Evolutionary conservation across 2,329 filamentous ascomycete species (phyloP).

Genomic region (Calonectria hongkongensis): DNA sequence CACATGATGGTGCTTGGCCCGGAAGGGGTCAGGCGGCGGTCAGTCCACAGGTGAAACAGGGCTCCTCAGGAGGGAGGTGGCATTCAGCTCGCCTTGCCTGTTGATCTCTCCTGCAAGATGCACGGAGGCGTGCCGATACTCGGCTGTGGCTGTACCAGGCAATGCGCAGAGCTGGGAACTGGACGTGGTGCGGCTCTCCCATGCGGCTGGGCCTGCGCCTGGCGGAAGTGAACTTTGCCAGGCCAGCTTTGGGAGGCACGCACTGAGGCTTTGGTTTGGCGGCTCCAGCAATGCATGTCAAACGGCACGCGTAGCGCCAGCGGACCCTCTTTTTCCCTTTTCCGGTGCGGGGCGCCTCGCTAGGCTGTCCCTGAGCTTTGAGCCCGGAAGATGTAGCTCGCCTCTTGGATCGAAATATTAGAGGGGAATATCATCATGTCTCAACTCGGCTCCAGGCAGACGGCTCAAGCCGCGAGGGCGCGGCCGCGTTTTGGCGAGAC

Average conservation of each 20-base stretch:
- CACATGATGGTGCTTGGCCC: neutral
- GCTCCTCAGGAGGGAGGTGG: constrained; percentile 21
- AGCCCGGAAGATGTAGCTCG: constrained; percentile 48
- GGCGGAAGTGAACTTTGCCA: constrained; percentile 13
- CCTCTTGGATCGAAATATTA: constrained; percentile 31
- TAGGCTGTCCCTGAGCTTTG: constrained; percentile 49
- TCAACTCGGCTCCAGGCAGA: constrained; percentile 12
- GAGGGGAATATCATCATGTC: constrained; percentile 17
- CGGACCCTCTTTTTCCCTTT: constrained; percentile 28
- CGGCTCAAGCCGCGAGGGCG: neutral
- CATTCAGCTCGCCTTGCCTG: constrained; percentile 17
- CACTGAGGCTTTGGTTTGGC: constrained; percentile 35
- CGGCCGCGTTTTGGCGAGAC: neutral
- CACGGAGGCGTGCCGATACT: constrained; percentile 25
- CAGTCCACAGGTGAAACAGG: constrained; percentile 30
- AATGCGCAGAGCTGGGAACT: constrained; percentile 4
- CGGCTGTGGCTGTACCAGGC: constrained; percentile 30
- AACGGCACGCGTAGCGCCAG: constrained; percentile 38
- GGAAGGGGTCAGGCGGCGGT: constrained; percentile 23
- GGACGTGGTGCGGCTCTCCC: constrained; percentile 28
- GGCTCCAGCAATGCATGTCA: constrained; percentile 44
- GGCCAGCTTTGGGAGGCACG: constrained; percentile 26
- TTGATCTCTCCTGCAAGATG: constrained; percentile 29
- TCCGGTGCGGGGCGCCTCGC: constrained; percentile 41
- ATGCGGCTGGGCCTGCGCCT: constrained; percentile 21